Percentiles rank a stretch among this genome's conserved stretches.
phyloP scores from a whole-genome alignment of 2,329 filamentous ascomycete species.

The Lecanicillium sp. region DNA sequence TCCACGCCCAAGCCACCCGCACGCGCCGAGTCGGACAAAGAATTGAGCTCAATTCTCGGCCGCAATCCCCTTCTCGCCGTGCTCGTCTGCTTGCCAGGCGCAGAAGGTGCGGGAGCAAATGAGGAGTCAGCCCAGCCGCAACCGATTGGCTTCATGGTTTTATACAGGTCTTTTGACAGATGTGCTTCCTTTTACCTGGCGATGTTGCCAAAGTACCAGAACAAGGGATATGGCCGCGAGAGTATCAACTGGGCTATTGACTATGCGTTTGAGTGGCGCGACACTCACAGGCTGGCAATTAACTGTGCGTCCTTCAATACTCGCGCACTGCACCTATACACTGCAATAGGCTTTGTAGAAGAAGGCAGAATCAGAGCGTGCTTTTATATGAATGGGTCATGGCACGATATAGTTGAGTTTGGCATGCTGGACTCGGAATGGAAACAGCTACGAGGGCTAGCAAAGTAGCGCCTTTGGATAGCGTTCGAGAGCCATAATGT shows the following conservation, averaged over 20 bases:
- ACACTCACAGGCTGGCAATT: neutral
- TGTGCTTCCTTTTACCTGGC: neutral
- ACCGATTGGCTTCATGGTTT: neutral
- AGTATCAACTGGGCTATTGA: neutral
- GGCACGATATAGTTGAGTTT: neutral
- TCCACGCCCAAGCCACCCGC: neutral
- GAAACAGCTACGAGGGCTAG: neutral
- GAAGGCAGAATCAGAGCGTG: neutral
- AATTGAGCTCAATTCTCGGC: neutral
- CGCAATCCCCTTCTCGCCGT: neutral
- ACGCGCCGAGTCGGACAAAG: neutral
- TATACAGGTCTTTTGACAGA: neutral
- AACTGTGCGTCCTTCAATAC: neutral
- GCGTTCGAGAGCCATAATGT: too few relatives aligned
- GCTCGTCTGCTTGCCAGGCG: neutral
- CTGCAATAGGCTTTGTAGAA: neutral
- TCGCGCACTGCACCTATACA: neutral
- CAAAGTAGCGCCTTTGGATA: too few relatives aligned
- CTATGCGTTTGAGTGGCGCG: neutral
- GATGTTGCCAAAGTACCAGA: neutral
- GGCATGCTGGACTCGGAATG: slow-evolving; percentile 1
- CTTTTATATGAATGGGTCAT: neutral
- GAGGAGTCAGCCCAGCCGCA: neutral
- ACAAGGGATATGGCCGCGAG: slow-evolving; percentile 1
- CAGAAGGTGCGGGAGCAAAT: neutral